These are phyloP conservation scores for Escovopsis sp. DNA, from an alignment of 2,329 filamentous ascomycete genomes.

Conservation along the genomic window DNA sequence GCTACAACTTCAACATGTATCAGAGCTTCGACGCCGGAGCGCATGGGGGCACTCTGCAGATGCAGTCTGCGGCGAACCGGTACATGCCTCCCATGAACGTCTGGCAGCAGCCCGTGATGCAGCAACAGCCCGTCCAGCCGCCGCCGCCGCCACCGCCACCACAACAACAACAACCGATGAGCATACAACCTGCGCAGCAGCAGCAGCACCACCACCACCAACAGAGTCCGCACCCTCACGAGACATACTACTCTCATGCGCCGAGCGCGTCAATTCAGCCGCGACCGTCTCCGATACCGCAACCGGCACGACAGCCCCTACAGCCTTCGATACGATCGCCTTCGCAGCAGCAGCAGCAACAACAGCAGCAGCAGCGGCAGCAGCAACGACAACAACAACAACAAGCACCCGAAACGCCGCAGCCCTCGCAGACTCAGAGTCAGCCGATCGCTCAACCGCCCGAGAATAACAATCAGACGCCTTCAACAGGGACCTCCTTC, in stretches of 20 bases:
- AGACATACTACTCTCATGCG: constrained; percentile 12
- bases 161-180: constrained; percentile 14
- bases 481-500: background rate
- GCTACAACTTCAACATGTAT: constrained; percentile 3
- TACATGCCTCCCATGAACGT: constrained; percentile 3
- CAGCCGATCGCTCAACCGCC: constrained; percentile 1
- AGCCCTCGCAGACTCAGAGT: background rate
- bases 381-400: constrained; percentile 7
- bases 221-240: constrained; percentile 17
- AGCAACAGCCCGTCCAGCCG: constrained; percentile 14
- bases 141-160: constrained; percentile 11
- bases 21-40: constrained; percentile 3
- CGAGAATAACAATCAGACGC: background rate
- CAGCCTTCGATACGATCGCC: constrained; percentile 5
- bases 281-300: constrained; percentile 8
- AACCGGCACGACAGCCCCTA: constrained; percentile 5
- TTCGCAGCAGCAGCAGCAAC: constrained; percentile 5
- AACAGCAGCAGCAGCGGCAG: constrained; percentile 8
- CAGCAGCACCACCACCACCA: constrained; percentile 19
- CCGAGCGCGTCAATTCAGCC: constrained; percentile 5
- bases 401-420: background rate
- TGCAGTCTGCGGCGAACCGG: constrained; percentile 5
- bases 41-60: constrained; percentile 4
- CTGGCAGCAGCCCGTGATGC: constrained; percentile 8
- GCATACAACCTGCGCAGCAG: constrained; percentile 16